Conservation (phyloP, 2,329 filamentous ascomycete genomes). For the Fusarium citri region DNA sequence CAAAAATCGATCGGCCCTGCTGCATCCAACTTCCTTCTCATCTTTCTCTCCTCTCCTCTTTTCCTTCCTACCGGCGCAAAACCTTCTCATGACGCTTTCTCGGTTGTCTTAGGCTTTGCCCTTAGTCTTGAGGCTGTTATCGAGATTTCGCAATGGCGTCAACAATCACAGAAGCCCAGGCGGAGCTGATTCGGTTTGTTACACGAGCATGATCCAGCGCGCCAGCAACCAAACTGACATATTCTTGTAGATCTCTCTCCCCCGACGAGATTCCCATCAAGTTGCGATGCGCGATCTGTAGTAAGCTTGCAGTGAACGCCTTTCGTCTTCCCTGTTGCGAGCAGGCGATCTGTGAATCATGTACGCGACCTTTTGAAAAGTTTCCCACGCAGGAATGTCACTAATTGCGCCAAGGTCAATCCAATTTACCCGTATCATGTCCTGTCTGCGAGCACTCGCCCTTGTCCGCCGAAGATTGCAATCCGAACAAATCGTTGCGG, state of each 20-base stretch:
- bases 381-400: not conserved
- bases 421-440: conserved; percentile 80
- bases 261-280: conserved; percentile 94
- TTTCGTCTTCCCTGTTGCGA: conserved; percentile 95
- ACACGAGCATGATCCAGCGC: conserved; percentile 1
- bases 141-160: conserved; percentile 49
- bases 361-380: conserved; percentile 58
- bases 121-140: conserved; percentile 34
- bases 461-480: conserved; percentile 86
- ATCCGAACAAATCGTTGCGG: conserved; percentile 88
- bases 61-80: conserved; percentile 15
- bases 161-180: conserved; percentile 62
- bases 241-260: conserved; percentile 72
- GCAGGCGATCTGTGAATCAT: conserved; percentile 90
- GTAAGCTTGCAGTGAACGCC: conserved; percentile 88
- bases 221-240: conserved; percentile 20
- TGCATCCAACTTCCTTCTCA: conserved; percentile 24
- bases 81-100: conserved; percentile 43
- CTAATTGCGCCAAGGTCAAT: conserved; percentile 69
- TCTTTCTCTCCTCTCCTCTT: not conserved
- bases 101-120: conserved; percentile 37
- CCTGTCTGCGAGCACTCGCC: conserved; percentile 95
- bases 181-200: conserved; percentile 67
- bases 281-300: conserved; percentile 93
- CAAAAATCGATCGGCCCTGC: conserved; percentile 24